Evolutionary conservation across 306 rosid species (phyloP).

Genomic region (Ammopiptanthus mongolicus): DNA sequence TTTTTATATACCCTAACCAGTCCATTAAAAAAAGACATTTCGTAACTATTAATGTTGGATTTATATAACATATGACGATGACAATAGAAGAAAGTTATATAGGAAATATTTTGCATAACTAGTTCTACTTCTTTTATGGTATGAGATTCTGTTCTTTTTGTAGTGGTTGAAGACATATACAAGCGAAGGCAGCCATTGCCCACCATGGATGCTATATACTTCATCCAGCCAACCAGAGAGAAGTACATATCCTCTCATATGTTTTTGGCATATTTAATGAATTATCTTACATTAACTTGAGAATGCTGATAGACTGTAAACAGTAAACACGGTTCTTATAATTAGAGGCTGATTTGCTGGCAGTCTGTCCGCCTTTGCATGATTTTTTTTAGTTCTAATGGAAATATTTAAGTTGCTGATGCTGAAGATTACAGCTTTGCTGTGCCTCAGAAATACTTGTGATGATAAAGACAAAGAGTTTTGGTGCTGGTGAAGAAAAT

Average conservation of each 20-base stretch:
- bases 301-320: background rate
- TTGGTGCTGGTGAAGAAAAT: background rate
- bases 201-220: constrained; percentile 97
- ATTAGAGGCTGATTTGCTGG: constrained; percentile 10
- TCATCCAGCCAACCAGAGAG: constrained; percentile 85
- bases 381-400: constrained; percentile 7
- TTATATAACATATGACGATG: background rate
- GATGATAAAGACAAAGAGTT: background rate
- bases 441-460: background rate
- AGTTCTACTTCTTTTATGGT: constrained; percentile 21
- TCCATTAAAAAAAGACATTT: background rate
- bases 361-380: constrained; percentile 6
- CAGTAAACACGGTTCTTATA: background rate
- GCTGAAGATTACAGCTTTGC: constrained; percentile 3
- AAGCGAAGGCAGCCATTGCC: constrained; percentile 94
- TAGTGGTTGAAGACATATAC: constrained; percentile 97
- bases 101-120: constrained; percentile 9
- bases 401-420: background rate
- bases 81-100: constrained; percentile 1
- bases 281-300: constrained; percentile 10
- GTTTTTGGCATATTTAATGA: constrained; percentile 1
- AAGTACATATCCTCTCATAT: constrained; percentile 46
- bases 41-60: background rate
- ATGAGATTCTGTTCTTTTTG: constrained; percentile 29
- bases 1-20: background rate